A percentile compares a stretch with the other conserved stretches of the same genome.
Evolutionary conservation across 2,329 filamentous ascomycete species (phyloP).

Genomic region (Penicillium sp.): DNA sequence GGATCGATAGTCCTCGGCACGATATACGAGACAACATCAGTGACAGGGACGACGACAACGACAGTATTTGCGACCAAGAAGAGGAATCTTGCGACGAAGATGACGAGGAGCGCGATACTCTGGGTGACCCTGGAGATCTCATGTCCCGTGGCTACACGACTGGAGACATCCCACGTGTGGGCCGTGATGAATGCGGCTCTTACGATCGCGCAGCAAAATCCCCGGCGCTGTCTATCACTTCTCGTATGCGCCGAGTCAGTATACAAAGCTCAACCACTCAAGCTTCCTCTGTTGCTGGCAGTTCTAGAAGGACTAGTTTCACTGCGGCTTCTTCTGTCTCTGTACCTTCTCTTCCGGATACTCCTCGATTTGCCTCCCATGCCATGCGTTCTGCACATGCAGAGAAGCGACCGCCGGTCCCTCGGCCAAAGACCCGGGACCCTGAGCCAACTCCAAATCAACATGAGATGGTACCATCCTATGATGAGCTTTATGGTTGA

Average conservation of each 20-base stretch:
- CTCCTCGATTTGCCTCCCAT: conserved; percentile 23
- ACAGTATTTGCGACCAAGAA: not conserved
- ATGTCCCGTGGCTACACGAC: conserved; percentile 6
- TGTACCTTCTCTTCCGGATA: conserved; percentile 28
- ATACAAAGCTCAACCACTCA: conserved; percentile 30
- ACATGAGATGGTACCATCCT: conserved; percentile 39
- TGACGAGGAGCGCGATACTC: conserved; percentile 20
- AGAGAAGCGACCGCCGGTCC: conserved; percentile 24
- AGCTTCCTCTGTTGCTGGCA: conserved; percentile 26
- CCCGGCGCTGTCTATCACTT: conserved; percentile 38
- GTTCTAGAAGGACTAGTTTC: conserved; percentile 35
- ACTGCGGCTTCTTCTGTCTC: conserved; percentile 30
- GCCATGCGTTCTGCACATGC: conserved; percentile 10
- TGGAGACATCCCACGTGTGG: conserved; percentile 3
- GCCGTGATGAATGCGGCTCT: conserved; percentile 16
- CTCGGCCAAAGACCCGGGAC: conserved; percentile 20
- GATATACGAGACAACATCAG: not conserved
- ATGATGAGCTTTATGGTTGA: conserved; percentile 42
- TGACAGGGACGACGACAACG: not conserved
- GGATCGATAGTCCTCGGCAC: conserved; percentile 9
- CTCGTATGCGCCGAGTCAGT: conserved; percentile 38
- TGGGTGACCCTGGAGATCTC: conserved; percentile 8
- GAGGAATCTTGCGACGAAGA: conserved; percentile 29
- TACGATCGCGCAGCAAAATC: conserved; percentile 33
- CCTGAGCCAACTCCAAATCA: conserved; percentile 14